Base-by-base conservation (phyloP, 139 green algal species). In the Chlamydomonas incerta region DNA sequence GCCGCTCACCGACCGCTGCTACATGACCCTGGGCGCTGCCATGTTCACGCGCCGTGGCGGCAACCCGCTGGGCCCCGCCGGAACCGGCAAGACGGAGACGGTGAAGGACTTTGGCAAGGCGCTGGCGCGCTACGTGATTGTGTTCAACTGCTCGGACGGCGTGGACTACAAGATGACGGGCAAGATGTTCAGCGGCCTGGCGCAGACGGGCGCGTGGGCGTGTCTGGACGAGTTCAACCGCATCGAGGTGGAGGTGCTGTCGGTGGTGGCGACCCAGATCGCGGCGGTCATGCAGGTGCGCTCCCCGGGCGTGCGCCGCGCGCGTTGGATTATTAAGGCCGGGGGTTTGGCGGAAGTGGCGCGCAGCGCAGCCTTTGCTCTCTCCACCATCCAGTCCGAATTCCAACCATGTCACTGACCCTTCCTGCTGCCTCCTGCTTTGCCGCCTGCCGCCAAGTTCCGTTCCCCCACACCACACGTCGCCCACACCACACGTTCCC, bases 211-310 rank as follows among this genome's bases (percentile, higher is more conserved):
- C 33, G 95, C 95, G 33, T 98, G 95, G 95, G 90, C 95, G 1
- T 98, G 95, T 81, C 87, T 98, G 52, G 95, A 98, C 72, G 95
- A 98, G 89, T 98, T 98, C 92, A 98, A 98, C 92, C 93, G 95
- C 60, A 97, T 98, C 81, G 92, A 96, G 88, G 93, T 98, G 74
- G 95, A 98, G 89, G 95, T 98, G 82, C 92, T 98, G 68, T 95
- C 90, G 9, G 95, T 98, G 46, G 95, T 98, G 58, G 94, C 95
- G 17, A 95, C 94, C 20, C 95, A 97, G 90, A 97, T 97, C 55
- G 87, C 91, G 0, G 92, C 89, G 0, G 89, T 97, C 74, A 97
- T 97, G 94, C 80, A 92, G 60, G 91, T 91, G 58, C 31, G 88
- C 63, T 23, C 20, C n/a, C n/a, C n/a, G n/a, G n/a, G n/a, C n/a